Conservation (phyloP, 2,329 filamentous ascomycete species). For the Scleromitrula shiraiana region DNA sequence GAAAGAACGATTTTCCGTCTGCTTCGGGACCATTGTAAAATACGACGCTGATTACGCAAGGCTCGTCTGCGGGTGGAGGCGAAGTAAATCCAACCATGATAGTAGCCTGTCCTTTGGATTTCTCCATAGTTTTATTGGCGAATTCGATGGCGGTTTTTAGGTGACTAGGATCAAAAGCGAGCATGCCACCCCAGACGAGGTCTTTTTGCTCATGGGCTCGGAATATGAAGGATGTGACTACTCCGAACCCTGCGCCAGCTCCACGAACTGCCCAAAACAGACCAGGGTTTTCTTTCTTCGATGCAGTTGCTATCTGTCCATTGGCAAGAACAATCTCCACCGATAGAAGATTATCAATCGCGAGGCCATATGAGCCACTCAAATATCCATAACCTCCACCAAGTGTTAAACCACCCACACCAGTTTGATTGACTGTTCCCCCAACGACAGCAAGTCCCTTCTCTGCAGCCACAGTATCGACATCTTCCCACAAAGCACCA, state of each 20-base stretch:
- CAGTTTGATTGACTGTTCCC: background rate
- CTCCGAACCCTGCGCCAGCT: background rate
- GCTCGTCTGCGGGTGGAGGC: background rate
- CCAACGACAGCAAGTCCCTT: constrained; percentile 4
- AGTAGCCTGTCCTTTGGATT: constrained; percentile 1
- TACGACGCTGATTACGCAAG: background rate
- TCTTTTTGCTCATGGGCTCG: constrained; percentile 23
- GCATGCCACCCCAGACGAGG: constrained; percentile 15
- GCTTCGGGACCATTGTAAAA: constrained; percentile 31
- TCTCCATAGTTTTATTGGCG: constrained; percentile 11
- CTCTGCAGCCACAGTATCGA: constrained; percentile 9
- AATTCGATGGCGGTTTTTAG: constrained; percentile 11
- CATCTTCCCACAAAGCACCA: constrained; percentile 11
- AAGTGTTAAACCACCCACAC: constrained; percentile 16
- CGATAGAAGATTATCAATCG: constrained; percentile 19
- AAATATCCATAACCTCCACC: constrained; percentile 42
- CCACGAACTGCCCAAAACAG: constrained; percentile 22
- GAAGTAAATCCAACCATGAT: background rate
- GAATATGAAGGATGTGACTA: background rate
- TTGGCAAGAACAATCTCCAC: constrained; percentile 17
- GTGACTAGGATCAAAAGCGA: constrained; percentile 12
- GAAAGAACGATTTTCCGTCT: constrained; percentile 26
- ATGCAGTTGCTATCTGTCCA: constrained; percentile 15
- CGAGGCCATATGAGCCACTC: constrained; percentile 31
- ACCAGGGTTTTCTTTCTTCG: constrained; percentile 12